A percentile compares a stretch with the other conserved stretches of the same genome.
phyloP scores from a whole-genome alignment of 768 basidiomycete species.

The Termitomyces sp. region DNA sequence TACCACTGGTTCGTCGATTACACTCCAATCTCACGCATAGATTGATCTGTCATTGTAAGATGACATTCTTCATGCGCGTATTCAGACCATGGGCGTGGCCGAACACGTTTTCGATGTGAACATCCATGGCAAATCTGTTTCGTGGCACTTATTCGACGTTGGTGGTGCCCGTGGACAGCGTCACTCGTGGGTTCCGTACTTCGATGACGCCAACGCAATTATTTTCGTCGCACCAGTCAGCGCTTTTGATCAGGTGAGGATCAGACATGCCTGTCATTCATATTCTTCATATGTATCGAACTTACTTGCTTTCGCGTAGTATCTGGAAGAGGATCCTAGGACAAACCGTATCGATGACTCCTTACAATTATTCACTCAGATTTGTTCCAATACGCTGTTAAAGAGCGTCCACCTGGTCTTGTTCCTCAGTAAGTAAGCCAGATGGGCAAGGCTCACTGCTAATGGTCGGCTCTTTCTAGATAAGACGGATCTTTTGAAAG shows the following conservation, averaged over 20 bases:
- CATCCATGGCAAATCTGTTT: slow-evolving; percentile 70
- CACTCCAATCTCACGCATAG: slow-evolving; percentile 18
- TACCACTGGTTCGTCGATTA: slow-evolving; percentile 49
- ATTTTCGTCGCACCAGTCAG: slow-evolving; percentile 77
- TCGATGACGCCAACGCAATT: slow-evolving; percentile 74
- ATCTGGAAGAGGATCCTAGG: slow-evolving; percentile 80
- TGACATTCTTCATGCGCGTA: slow-evolving; percentile 84
- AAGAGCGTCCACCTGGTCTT: slow-evolving; percentile 61
- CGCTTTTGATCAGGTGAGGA: slow-evolving; percentile 66
- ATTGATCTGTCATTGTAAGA: slow-evolving; percentile 36
- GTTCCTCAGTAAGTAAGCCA: slow-evolving; percentile 45
- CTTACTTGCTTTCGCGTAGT: slow-evolving; percentile 34
- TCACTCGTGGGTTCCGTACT: slow-evolving; percentile 75
- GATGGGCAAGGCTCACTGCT: neutral
- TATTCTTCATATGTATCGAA: neutral
- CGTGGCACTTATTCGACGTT: slow-evolving; percentile 71
- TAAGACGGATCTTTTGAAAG: slow-evolving; percentile 71
- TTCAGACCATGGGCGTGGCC: slow-evolving; percentile 85
- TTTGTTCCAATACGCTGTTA: slow-evolving; percentile 75
- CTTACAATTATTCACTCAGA: slow-evolving; percentile 80
- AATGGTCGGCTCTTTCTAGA: slow-evolving; percentile 30
- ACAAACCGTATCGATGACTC: slow-evolving; percentile 87
- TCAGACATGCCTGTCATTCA: neutral
- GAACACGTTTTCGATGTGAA: slow-evolving; percentile 82
- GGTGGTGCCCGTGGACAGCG: slow-evolving; percentile 69